A percentile compares a stretch with the other conserved stretches of the same genome.
These are phyloP conservation scores for Paramecium sexaurelia DNA, from an alignment of 73 alveolate genomes.

Conservation along the genomic window DNA sequence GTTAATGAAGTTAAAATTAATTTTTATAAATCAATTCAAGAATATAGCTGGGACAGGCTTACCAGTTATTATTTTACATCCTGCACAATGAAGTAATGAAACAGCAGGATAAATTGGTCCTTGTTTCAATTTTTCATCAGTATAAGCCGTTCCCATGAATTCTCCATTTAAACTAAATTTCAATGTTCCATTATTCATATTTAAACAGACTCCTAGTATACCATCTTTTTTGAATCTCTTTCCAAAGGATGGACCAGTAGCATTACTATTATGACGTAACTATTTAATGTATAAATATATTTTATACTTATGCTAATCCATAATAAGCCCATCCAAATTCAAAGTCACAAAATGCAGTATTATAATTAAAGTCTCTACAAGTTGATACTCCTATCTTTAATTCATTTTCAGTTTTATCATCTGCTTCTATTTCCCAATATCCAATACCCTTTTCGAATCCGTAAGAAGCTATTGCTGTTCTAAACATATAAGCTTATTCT, in stretches of 20 bases:
- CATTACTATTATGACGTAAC: conserved; percentile 82
- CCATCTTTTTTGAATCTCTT: conserved; percentile 83
- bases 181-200: conserved; percentile 83
- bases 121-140: conserved; percentile 74
- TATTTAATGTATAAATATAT: not conserved
- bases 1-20: not conserved
- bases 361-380: conserved; percentile 74
- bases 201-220: conserved; percentile 76
- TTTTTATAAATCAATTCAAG: not conserved
- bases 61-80: conserved; percentile 78
- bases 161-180: conserved; percentile 85
- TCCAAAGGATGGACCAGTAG: conserved; percentile 82
- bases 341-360: conserved; percentile 83
- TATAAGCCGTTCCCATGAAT: conserved; percentile 78
- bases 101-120: conserved; percentile 90
- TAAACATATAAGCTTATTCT: conserved; percentile 68
- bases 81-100: conserved; percentile 81
- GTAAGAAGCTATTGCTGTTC: conserved; percentile 55
- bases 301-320: conserved; percentile 77
- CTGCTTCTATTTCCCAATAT: conserved; percentile 89
- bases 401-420: conserved; percentile 85
- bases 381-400: conserved; percentile 82
- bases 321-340: conserved; percentile 89
- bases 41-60: conserved; percentile 69
- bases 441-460: conserved; percentile 71